Base-by-base conservation (phyloP, 306 rosid genomes). In the Aeschynomene evenia region DNA sequence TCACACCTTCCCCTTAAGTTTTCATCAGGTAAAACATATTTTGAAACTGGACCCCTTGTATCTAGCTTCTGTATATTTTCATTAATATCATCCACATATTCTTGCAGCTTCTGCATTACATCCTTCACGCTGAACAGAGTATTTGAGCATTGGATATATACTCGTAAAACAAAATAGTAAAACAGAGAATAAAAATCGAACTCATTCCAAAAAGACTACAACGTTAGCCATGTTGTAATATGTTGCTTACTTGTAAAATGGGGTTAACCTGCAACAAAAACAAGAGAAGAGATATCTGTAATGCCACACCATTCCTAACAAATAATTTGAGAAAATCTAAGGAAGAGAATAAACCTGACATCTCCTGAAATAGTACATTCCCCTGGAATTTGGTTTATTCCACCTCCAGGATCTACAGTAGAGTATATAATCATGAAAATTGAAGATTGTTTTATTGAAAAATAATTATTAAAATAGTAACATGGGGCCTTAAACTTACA, bases 341-440 rank as follows among this genome's bases (percentile, higher is more conserved):
- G 68, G 62, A 68, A 79, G 50, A 70, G 71, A 37, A 73, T 46
- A 66, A 67, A 90, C 97, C 97, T 91, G 88, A 94, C 97, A 72
- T 94, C 97, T 75, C 99, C 99, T 24, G 99, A 85, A 72, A 94
- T 63, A 51, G 89, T 89, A 71, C 99, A 94, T 74, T 94, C 96
- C 57, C 76, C 92, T 2, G 97, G 96, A 84, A 94, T 94, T 82
- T 91, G 99, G 84, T 94, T 91, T 67, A 85, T 85, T 71, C 99
- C 97, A 79, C 99, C 97, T 74, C 91, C 96, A 57, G 96, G 99
- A 82, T 91, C 99, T 93, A 83, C 68, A 45, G 66, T 11, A 74
- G 21, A 33, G 50, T 58, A 57, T 34, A 57, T n/a, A 24, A 62
- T 56, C 21, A 24, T 28, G 46, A 71, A 50, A 26, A 66, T 7